Evolutionary conservation across 2,329 filamentous ascomycete species (phyloP).

Genomic region (Trichoderma atrobrunneum): DNA sequence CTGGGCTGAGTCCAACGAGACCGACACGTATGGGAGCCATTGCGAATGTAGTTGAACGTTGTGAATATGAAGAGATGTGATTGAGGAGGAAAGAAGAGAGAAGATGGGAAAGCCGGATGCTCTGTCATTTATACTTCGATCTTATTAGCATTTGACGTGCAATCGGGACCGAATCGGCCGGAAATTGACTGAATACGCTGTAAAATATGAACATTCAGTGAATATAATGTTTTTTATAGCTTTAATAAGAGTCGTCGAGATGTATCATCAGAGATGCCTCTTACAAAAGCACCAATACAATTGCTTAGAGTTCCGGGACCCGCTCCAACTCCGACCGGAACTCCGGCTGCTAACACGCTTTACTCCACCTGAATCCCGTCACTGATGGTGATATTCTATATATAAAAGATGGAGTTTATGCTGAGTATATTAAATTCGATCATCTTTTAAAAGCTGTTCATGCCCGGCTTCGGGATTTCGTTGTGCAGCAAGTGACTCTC

Average conservation of each 20-base stretch:
- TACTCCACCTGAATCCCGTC: not conserved
- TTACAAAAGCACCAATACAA: not conserved
- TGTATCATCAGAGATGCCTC: not conserved
- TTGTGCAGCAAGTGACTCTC: rapidly evolving
- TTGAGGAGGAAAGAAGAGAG: not conserved
- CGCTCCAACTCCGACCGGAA: not conserved
- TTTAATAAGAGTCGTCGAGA: not conserved
- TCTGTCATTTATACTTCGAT: not conserved
- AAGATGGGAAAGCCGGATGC: too few relatives aligned
- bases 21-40: conserved; percentile 26
- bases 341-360: not conserved
- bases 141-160: not conserved
- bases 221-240: not conserved
- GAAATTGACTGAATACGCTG: too few relatives aligned
- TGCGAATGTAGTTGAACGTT: not conserved
- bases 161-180: not conserved
- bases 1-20: conserved; percentile 22
- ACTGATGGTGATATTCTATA: not conserved
- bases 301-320: not conserved
- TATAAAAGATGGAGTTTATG: not conserved
- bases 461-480: not conserved
- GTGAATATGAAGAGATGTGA: not conserved
- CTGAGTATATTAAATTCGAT: not conserved
- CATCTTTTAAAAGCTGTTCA: not conserved
- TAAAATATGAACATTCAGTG: not conserved